Percentiles rank a stretch among this genome's conserved stretches.
Evolutionary conservation across 129 eudicot species (phyloP).

Genomic region (Apium graveolens): DNA sequence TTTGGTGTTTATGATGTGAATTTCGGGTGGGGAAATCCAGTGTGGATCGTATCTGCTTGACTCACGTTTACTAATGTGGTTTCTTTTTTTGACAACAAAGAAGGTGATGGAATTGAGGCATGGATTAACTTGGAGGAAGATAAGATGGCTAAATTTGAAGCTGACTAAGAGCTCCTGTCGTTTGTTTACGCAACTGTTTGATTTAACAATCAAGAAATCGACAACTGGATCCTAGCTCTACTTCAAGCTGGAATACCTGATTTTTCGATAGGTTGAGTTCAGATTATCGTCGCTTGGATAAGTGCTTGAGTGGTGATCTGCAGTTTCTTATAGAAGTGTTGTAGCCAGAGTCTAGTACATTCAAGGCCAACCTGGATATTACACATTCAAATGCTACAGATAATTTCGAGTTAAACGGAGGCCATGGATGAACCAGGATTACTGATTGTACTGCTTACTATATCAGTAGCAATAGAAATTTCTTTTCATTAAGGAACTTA

Average conservation of each 20-base stretch:
- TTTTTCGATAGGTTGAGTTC: too few species aligned
- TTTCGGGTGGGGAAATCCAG: constrained; percentile 23
- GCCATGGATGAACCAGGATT: too few species aligned
- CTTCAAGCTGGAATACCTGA: not conserved
- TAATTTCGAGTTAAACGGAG: too few species aligned
- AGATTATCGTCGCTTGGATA: too few species aligned
- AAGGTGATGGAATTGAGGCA: constrained; percentile 14
- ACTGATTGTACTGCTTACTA: too few species aligned
- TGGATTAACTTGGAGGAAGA: constrained; percentile 16
- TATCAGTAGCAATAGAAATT: too few species aligned
- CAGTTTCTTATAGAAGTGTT: too few species aligned
- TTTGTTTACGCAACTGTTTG: not conserved
- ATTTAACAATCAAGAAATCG: not conserved
- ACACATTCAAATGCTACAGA: too few species aligned
- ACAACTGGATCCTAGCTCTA: not conserved
- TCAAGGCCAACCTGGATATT: too few species aligned
- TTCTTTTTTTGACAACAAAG: constrained; percentile 1
- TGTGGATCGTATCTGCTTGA: constrained; percentile 8
- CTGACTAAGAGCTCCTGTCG: constrained; percentile 11
- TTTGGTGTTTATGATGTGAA: constrained; percentile 16
- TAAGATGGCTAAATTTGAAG: constrained; percentile 19
- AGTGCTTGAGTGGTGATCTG: not conserved
- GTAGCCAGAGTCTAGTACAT: too few species aligned
- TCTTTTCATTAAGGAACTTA: too few species aligned
- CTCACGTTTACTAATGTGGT: not conserved